These are phyloP conservation scores for Scedosporium dehoogii DNA, from an alignment of 2,329 filamentous ascomycete genomes.

Conservation along the genomic window DNA sequence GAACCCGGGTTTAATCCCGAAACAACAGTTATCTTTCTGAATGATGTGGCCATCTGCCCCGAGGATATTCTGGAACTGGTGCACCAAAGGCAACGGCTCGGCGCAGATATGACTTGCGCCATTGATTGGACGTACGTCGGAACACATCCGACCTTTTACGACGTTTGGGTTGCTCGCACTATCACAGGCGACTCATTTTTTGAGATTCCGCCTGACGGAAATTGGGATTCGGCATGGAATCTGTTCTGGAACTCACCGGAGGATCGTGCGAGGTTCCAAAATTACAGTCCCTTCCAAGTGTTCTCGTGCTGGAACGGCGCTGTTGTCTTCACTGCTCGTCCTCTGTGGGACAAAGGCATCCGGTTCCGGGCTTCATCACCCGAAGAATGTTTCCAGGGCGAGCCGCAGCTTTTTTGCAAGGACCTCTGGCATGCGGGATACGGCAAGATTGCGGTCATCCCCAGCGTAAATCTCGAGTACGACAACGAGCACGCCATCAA, in stretches of 20 bases:
- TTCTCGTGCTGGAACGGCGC: conserved; percentile 54
- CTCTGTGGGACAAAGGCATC: conserved; percentile 32
- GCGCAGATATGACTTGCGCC: conserved; percentile 45
- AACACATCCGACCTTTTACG: conserved; percentile 40
- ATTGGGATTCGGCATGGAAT: conserved; percentile 37
- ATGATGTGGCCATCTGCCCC: conserved; percentile 40
- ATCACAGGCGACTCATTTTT: conserved; percentile 47
- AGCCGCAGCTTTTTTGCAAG: conserved; percentile 46
- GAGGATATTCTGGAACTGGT: conserved; percentile 49
- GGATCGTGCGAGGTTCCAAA: conserved; percentile 21
- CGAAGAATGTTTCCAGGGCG: conserved; percentile 42
- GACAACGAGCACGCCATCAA: conserved; percentile 29
- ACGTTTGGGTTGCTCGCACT: conserved; percentile 43
- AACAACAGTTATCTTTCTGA: conserved; percentile 40
- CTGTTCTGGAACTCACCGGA: conserved; percentile 41
- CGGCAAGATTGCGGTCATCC: conserved; percentile 44
- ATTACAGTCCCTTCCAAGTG: conserved; percentile 43
- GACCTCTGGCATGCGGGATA: conserved; percentile 42
- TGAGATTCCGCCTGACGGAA: conserved; percentile 36
- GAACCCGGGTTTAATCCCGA: conserved; percentile 17
- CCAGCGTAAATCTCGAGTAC: conserved; percentile 46
- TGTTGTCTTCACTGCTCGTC: conserved; percentile 34
- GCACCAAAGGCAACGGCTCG: conserved; percentile 32
- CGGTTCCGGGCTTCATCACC: conserved; percentile 28
- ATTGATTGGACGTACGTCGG: conserved; percentile 46